Percentiles rank a stretch among this genome's conserved stretches.
Evolutionary conservation across 768 basidiomycete genomes (phyloP).

Genomic region (Cubamyces lactineus): DNA sequence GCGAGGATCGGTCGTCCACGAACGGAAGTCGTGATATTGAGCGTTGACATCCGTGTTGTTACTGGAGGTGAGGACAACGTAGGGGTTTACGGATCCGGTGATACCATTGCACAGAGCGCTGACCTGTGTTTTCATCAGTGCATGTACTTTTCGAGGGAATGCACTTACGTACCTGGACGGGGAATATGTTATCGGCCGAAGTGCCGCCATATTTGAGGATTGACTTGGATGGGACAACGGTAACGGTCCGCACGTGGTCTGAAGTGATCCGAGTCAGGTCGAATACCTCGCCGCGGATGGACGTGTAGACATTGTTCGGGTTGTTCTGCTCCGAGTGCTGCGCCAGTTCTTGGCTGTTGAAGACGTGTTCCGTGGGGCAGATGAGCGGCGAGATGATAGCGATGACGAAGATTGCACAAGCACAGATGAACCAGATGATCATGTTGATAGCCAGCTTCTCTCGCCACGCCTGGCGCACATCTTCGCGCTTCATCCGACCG

Average conservation of each 20-base stretch:
- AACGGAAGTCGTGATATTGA: conserved; percentile 95
- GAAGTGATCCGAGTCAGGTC: conserved; percentile 72
- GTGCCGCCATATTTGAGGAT: conserved; percentile 85
- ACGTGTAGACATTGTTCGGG: conserved; percentile 77
- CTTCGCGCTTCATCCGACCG: conserved; percentile 93
- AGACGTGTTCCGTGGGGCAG: conserved; percentile 95
- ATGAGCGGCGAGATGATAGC: conserved; percentile 85
- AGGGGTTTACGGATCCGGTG: conserved; percentile 73
- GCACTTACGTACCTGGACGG: conserved; percentile 71
- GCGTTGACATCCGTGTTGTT: conserved; percentile 80
- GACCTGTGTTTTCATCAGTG: conserved; percentile 52
- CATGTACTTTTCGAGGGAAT: conserved; percentile 3
- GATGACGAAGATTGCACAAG: conserved; percentile 90
- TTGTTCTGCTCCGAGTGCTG: conserved; percentile 64
- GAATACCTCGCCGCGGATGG: conserved; percentile 94
- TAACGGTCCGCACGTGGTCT: conserved; percentile 68
- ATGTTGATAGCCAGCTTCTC: conserved; percentile 96
- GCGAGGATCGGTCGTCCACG: conserved; percentile 82
- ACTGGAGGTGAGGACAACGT: conserved; percentile 71
- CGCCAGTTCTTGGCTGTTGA: conserved; percentile 73
- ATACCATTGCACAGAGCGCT: conserved; percentile 91
- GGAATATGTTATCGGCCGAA: conserved; percentile 79
- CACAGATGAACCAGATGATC: conserved; percentile 94
- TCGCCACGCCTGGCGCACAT: conserved; percentile 95
- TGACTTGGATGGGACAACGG: conserved; percentile 73